Conservation (phyloP, 352 stramenopile genomes). For the Globisporangium heterothallicum region DNA sequence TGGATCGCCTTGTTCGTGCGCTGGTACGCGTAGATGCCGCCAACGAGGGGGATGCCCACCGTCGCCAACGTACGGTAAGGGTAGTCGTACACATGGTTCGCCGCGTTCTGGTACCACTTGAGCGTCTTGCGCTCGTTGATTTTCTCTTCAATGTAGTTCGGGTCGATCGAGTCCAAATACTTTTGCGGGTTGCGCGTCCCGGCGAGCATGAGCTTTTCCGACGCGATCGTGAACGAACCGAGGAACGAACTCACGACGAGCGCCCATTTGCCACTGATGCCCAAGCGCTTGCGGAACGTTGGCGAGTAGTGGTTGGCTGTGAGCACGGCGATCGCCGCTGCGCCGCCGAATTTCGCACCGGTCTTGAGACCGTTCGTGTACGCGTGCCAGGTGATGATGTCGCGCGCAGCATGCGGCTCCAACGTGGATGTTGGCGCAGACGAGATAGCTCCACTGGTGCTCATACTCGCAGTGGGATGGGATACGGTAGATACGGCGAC, state of each 20-base stretch:
- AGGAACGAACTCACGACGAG: conserved; percentile 60
- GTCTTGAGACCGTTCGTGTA: conserved; percentile 53
- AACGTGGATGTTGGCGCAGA: conserved; percentile 10
- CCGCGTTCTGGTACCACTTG: conserved; percentile 48
- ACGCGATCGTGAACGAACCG: conserved; percentile 57
- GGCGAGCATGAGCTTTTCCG: conserved; percentile 54
- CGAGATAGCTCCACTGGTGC: conserved; percentile 11
- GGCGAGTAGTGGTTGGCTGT: conserved; percentile 55
- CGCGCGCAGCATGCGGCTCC: conserved; percentile 45
- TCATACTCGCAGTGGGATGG: neutral
- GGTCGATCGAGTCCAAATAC: conserved; percentile 59
- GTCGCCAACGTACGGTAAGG: conserved; percentile 55
- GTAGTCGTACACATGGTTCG: conserved; percentile 81
- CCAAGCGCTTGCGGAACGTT: conserved; percentile 65
- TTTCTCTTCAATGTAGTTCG: conserved; percentile 33
- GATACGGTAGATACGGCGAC: neutral
- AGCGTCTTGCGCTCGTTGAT: conserved; percentile 29
- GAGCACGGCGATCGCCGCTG: conserved; percentile 26
- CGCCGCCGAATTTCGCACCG: conserved; percentile 23
- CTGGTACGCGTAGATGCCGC: conserved; percentile 69
- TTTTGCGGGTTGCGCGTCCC: conserved; percentile 66
- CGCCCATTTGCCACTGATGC: conserved; percentile 67
- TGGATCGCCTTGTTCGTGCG: conserved; percentile 64
- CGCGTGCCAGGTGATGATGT: conserved; percentile 69
- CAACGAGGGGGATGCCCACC: conserved; percentile 57